Evolutionary conservation across 352 stramenopile species (phyloP).

Genomic region (Phytophthora multivora): DNA sequence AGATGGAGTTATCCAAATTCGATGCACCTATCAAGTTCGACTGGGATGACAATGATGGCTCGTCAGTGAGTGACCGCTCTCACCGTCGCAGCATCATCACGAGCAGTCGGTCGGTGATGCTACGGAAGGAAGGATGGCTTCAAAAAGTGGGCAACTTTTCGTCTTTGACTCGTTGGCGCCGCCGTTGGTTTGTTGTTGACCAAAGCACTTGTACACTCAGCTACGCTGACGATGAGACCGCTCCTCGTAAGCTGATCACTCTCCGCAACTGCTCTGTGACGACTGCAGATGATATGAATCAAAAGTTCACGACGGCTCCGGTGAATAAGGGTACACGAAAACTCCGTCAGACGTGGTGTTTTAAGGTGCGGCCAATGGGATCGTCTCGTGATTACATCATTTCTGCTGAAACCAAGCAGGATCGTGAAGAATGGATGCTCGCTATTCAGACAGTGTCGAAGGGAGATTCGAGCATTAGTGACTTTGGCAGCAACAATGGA

Average conservation of each 20-base stretch:
- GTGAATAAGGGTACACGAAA: conserved; percentile 87
- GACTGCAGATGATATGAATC: conserved; percentile 85
- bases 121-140: conserved; percentile 84
- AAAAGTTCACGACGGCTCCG: conserved; percentile 84
- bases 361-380: conserved; percentile 80
- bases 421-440: conserved; percentile 91
- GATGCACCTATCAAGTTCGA: conserved; percentile 74
- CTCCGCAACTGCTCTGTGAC: conserved; percentile 72
- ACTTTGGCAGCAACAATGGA: conserved; percentile 32
- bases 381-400: conserved; percentile 87
- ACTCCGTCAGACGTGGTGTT: conserved; percentile 83
- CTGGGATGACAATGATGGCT: conserved; percentile 49
- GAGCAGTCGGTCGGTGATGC: conserved; percentile 53
- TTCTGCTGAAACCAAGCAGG: conserved; percentile 85
- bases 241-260: conserved; percentile 75
- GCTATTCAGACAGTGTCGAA: conserved; percentile 82
- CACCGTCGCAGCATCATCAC: conserved; percentile 62
- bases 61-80: conserved; percentile 35
- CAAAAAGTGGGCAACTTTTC: conserved; percentile 83
- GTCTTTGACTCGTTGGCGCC: conserved; percentile 72
- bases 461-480: conserved; percentile 41
- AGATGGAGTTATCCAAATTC: conserved; percentile 73
- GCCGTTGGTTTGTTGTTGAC: conserved; percentile 81
- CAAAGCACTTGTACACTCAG: conserved; percentile 81
- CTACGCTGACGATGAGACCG: conserved; percentile 73